Percentiles rank a stretch among this genome's conserved stretches.
Evolutionary conservation across 2,329 filamentous ascomycete genomes (phyloP).

Genomic region (Sphaerostilbella broomeana): DNA sequence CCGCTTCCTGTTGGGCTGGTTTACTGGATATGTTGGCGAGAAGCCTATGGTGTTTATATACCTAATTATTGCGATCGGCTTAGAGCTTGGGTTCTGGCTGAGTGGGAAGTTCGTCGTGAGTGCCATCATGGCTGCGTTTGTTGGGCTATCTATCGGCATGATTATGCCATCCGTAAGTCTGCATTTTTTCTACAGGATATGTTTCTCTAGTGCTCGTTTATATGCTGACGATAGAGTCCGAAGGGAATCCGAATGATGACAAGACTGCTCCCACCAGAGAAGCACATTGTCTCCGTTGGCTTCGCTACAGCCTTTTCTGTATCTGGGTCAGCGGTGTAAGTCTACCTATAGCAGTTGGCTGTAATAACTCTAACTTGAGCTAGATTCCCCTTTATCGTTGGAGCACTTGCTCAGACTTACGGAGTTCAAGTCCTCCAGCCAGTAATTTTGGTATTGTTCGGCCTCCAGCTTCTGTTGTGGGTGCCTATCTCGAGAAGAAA

Average conservation of each 20-base stretch:
- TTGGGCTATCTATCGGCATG: conserved; percentile 11
- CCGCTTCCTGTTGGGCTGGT: conserved; percentile 59
- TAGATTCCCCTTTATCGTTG: conserved; percentile 57
- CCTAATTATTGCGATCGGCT: conserved; percentile 52
- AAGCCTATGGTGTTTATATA: conserved; percentile 59
- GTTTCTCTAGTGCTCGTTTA: no score
- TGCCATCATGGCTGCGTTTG: conserved; percentile 56
- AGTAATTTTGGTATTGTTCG: conserved; percentile 33
- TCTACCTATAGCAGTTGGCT: not conserved
- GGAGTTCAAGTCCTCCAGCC: conserved; percentile 45
- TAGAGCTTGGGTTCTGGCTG: conserved; percentile 74
- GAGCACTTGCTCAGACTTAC: conserved; percentile 55
- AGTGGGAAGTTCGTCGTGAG: conserved; percentile 71
- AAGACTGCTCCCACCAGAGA: conserved; percentile 63
- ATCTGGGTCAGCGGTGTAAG: conserved; percentile 55
- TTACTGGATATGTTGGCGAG: conserved; percentile 68
- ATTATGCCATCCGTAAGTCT: conserved; percentile 12
- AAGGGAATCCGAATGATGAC: conserved; percentile 33
- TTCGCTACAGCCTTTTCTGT: conserved; percentile 75
- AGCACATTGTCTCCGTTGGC: conserved; percentile 73
- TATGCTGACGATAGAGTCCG: not conserved
- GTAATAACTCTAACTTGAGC: not conserved
- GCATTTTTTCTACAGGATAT: no score
- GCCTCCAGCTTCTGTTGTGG: conserved; percentile 19
- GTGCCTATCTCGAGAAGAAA: conserved; percentile 6